Evolutionary conservation across 257 asterid species (phyloP), one percentile per base, ranked within the genome.

Genomic region (Gardenia jasminoides): DNA sequence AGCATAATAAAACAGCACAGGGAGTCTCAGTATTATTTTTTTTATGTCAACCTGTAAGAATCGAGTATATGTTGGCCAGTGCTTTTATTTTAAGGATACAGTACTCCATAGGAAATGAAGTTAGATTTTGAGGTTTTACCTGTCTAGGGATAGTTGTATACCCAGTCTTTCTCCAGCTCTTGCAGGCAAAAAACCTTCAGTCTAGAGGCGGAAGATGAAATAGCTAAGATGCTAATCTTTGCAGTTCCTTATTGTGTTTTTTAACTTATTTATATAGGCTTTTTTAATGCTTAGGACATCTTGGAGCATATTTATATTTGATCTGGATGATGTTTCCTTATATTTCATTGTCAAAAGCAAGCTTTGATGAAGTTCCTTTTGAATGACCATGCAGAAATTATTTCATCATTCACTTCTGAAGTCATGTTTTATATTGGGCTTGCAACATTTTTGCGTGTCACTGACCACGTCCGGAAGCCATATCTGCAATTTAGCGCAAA

Each of bases 401-500:
- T 93, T 36, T 80, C 87, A 48, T 88, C 94, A 81, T 70, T 87
- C 47, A 71, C 88, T 61, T 84, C 90, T 2, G 98, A 96, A 85
- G 71, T 86, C 68, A 81, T 88, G 76, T 92, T 96, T 77, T 96
- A 91, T 65, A 86, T 88, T 58, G 99, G 98, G 78, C 88, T 96
- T 47, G 93, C 92, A 19, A 50, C 85, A 79, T 96, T 89, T 87
- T 86, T 96, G 16, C 59, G 76, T 33, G 81, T 96, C 33, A 88
- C 98, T 1, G 88, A 90, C 30, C 88, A 72, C 0, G 87, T 91
- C 31, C 99, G 93, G 67, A 96, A 88, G 90, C 99, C 99, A 72
- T 96, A 93, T 84, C 94, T 92, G 82, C 87, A 92, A 80, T 91
- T 90, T 79, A 91, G 96, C 87, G 50, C 97, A 72, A 96, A 89